Evolutionary conservation across 1,284 basidiomycete genomes (phyloP).

Genomic region (Fomitopsis pinicola): DNA sequence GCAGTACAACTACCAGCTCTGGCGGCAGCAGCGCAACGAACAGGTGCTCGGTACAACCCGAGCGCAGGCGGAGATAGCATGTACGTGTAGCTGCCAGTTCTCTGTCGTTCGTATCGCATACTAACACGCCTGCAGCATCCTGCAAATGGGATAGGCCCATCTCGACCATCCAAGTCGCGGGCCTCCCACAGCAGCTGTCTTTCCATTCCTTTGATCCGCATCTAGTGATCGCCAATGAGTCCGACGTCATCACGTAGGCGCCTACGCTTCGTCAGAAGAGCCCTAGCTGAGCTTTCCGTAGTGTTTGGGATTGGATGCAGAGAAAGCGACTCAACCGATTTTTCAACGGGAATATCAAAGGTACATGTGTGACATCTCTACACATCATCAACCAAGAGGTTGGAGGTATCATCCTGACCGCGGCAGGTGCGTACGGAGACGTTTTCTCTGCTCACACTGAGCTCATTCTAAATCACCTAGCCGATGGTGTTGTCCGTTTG

Average conservation of each 20-base stretch:
- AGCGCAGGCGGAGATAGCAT: constrained; percentile 65
- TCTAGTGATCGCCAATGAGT: constrained; percentile 82
- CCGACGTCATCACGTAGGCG: constrained; percentile 80
- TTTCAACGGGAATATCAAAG: constrained; percentile 83
- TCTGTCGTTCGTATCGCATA: neutral
- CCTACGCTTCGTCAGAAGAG: neutral
- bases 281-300: constrained; percentile 25
- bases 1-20: constrained; percentile 94
- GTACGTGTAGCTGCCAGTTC: constrained; percentile 40
- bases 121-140: constrained; percentile 27
- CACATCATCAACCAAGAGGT: constrained; percentile 96
- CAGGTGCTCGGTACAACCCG: constrained; percentile 70
- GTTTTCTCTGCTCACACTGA: neutral
- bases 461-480: constrained; percentile 32
- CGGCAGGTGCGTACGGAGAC: constrained; percentile 58
- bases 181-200: constrained; percentile 73
- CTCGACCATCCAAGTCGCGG: constrained; percentile 66
- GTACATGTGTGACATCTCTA: constrained; percentile 85
- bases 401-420: constrained; percentile 86
- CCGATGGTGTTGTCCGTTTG: constrained; percentile 89
- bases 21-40: constrained; percentile 92
- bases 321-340: constrained; percentile 79
- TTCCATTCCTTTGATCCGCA: constrained; percentile 95
- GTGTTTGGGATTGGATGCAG: constrained; percentile 94
- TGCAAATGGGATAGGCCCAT: constrained; percentile 81